Evolutionary conservation across 2,329 filamentous ascomycete species (phyloP), one percentile per base, ranked within the genome.

Genomic region (Cercospora beticola): DNA sequence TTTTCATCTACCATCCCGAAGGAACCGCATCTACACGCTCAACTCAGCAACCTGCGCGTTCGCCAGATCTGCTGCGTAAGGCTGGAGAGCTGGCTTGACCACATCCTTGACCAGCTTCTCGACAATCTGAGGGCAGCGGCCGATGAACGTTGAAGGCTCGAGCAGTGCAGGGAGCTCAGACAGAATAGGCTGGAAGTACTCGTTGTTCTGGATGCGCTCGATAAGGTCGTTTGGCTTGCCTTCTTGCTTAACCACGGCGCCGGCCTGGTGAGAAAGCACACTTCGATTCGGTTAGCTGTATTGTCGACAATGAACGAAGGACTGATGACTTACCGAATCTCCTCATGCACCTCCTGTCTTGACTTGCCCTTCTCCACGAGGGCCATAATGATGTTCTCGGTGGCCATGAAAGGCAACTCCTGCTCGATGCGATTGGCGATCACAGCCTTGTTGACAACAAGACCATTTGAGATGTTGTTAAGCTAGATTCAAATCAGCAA

Each of bases 291-390:
- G 49, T 69, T 16, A 68, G 69, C 28, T 56, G n/a, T 23, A 16
- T 40, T 52, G 8, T 57, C 10, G 21, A 33, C 33, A 46, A 31
- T 18, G 7, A 23, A 23, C 52, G 18, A 14, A 30, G 49, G 16
- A n/a, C 4, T 46, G 16, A 6, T 33, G 4, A 65, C 73, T 49
- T 65, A 76, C 75, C 80, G 90, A 75, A 97, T 94, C 80, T 94
- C 83, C 82, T 97, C 93, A 80, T 97, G 93, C 0, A 92, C 90
- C 65, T 94, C 92, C 78, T 96, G 92, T 62, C 93, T 84, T 9
- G 88, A 91, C 30, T 84, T 86, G 33, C 92, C 92, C 76, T 89
- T 86, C 66, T 88, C 87, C 30, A 90, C 88, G 66, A 94, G 85
- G 73, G 88, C 88, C 92, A 96, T 93, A 78, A 94, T 92, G 77